Evolutionary conservation across 78 protist species (phyloP).

Genomic region (Tieghemostelium lacteum): DNA sequence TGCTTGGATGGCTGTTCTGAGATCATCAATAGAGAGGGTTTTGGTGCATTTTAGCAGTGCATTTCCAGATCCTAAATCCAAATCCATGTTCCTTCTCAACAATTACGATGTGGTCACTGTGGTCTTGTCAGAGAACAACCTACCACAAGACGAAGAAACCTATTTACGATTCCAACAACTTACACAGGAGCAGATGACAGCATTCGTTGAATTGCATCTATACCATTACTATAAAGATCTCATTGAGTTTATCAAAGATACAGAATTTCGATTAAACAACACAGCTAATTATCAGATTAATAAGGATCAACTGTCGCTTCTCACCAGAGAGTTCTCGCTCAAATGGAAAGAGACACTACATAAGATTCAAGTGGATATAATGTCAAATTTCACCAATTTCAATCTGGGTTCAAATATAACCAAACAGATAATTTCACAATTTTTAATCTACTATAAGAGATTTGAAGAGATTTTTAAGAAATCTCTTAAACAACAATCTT

Average conservation of each 20-base stretch:
- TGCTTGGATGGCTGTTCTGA: slow-evolving; percentile 59
- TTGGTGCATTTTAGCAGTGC: slow-evolving; percentile 17
- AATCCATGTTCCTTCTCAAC: slow-evolving; percentile 53
- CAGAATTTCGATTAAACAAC: slow-evolving; percentile 14
- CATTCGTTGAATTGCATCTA: slow-evolving; percentile 27
- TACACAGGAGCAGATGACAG: slow-evolving; percentile 28
- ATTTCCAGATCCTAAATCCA: slow-evolving; percentile 29
- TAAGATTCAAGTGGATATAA: slow-evolving; percentile 45
- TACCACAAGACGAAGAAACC: slow-evolving; percentile 31
- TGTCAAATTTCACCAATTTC: slow-evolving; percentile 50
- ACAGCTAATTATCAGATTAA: not conserved
- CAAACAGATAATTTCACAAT: slow-evolving; percentile 53
- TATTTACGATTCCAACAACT: not conserved
- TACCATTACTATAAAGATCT: slow-evolving; percentile 19
- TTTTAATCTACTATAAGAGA: slow-evolving; percentile 48
- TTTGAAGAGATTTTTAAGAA: slow-evolving; percentile 65
- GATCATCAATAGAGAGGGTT: slow-evolving; percentile 60
- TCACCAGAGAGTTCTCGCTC: slow-evolving; percentile 30
- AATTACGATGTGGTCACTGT: slow-evolving; percentile 60
- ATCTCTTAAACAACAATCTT: slow-evolving; percentile 16
- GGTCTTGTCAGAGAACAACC: slow-evolving; percentile 44
- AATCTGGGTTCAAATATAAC: slow-evolving; percentile 56
- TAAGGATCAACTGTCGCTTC: not conserved
- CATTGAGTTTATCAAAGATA: slow-evolving; percentile 36
- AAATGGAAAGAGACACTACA: slow-evolving; percentile 48